phyloP scores from a whole-genome alignment of 2,329 filamentous ascomycete species.

The Ophiostoma pallidulum region DNA sequence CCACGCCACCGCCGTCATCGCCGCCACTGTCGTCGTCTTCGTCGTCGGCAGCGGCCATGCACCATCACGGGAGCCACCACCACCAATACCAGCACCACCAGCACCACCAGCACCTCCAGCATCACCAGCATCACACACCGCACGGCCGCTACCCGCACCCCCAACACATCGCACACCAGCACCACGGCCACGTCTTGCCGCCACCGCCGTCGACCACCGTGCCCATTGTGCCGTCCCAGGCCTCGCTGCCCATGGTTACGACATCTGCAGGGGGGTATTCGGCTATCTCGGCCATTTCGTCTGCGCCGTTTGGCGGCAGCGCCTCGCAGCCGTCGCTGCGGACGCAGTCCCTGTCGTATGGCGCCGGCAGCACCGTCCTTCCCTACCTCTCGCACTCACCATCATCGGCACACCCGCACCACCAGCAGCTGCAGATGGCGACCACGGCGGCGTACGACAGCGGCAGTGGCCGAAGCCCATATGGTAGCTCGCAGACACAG shows the following conservation, averaged over 20 bases:
- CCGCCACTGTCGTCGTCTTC: no score
- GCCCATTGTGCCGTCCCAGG: constrained; percentile 1
- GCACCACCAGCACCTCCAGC: background rate
- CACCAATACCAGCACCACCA: background rate
- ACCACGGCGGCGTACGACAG: background rate
- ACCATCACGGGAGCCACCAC: background rate
- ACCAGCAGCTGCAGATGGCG: background rate
- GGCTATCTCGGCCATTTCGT: background rate
- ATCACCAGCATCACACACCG: background rate
- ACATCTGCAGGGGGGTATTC: background rate
- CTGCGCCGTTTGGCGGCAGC: constrained; percentile 2
- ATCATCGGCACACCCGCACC: no score
- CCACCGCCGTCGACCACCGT: background rate
- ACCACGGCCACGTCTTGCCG: background rate
- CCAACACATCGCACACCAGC: background rate
- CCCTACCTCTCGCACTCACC: no score
- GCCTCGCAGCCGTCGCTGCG: background rate
- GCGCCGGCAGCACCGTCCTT: no score
- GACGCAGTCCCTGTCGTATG: background rate
- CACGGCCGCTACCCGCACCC: background rate
- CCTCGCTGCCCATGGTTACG: background rate
- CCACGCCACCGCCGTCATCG: constrained; percentile 10
- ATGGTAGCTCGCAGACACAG: no score
- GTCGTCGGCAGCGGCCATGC: no score
- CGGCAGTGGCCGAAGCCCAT: no score